Conservation (phyloP, 169 alveolate genomes). For the Eimeria mitis region DNA sequence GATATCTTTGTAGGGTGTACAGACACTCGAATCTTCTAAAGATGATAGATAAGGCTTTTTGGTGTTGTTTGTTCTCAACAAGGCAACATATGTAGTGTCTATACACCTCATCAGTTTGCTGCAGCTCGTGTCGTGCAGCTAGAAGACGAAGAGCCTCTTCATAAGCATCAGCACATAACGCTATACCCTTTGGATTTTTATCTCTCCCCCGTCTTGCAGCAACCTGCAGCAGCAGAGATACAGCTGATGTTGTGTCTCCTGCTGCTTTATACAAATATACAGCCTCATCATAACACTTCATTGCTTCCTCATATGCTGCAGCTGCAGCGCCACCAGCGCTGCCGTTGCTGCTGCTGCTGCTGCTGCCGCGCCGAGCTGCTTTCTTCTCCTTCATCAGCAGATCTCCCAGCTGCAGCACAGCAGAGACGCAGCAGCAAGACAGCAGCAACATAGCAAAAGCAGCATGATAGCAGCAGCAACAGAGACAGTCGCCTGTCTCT, state of each 20-base stretch:
- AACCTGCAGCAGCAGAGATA: neutral
- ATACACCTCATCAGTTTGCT: conserved; percentile 28
- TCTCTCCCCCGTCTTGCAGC: conserved; percentile 4
- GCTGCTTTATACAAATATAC: neutral
- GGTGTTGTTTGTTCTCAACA: neutral
- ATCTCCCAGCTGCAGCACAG: conserved; percentile 62
- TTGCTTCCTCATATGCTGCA: conserved; percentile 48
- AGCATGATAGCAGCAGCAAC: neutral
- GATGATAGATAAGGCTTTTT: neutral
- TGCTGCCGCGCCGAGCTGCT: conserved; percentile 36
- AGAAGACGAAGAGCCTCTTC: conserved; percentile 41
- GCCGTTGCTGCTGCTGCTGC: neutral
- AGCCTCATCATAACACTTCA: conserved; percentile 22
- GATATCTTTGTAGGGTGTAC: neutral
- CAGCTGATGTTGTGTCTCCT: neutral
- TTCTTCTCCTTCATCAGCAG: conserved; percentile 20
- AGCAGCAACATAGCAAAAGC: neutral
- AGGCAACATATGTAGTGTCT: conserved; percentile 32
- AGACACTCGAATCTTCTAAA: conserved; percentile 24
- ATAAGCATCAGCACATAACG: neutral
- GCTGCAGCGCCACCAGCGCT: neutral
- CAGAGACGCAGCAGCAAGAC: too few species aligned
- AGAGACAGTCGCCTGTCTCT: neutral
- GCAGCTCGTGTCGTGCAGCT: neutral
- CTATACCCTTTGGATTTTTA: neutral